Conservation (phyloP, 2,329 filamentous ascomycete genomes). For the Penicillium olsonii region DNA sequence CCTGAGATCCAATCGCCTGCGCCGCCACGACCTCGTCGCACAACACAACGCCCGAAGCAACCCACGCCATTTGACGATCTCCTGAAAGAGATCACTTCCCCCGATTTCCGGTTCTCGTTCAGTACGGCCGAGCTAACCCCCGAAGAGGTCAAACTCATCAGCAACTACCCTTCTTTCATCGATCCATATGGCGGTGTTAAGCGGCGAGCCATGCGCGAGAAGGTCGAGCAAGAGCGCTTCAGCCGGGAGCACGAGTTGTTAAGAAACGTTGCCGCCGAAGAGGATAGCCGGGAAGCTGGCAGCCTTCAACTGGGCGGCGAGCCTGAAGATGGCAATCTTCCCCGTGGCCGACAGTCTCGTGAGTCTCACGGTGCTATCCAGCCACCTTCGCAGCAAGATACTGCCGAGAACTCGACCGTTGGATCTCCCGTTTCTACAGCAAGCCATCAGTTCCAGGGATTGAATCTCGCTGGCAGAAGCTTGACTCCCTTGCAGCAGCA, state of each 20-base stretch:
- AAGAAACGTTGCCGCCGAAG: conserved; percentile 56
- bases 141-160: conserved; percentile 55
- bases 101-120: conserved; percentile 57
- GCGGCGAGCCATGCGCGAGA: conserved; percentile 74
- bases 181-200: conserved; percentile 80
- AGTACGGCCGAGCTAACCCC: conserved; percentile 48
- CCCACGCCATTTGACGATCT: conserved; percentile 40
- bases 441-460: conserved; percentile 51
- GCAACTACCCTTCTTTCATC: conserved; percentile 73
- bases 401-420: conserved; percentile 44
- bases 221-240: conserved; percentile 61
- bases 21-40: conserved; percentile 17
- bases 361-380: conserved; percentile 69
- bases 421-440: conserved; percentile 43
- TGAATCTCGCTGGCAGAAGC: conserved; percentile 68
- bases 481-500: conserved; percentile 81
- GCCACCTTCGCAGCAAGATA: conserved; percentile 71
- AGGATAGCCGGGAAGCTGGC: conserved; percentile 78
- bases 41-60: conserved; percentile 23
- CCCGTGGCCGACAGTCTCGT: conserved; percentile 49
- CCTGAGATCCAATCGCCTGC: conserved; percentile 13
- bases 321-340: conserved; percentile 73
- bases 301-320: conserved; percentile 91
- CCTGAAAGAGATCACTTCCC: conserved; percentile 50
- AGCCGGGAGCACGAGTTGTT: conserved; percentile 57